Evolutionary conservation across 2,329 filamentous ascomycete species (phyloP), one percentile per base, ranked within the genome.

Genomic region (Boeremia lycopersici): DNA sequence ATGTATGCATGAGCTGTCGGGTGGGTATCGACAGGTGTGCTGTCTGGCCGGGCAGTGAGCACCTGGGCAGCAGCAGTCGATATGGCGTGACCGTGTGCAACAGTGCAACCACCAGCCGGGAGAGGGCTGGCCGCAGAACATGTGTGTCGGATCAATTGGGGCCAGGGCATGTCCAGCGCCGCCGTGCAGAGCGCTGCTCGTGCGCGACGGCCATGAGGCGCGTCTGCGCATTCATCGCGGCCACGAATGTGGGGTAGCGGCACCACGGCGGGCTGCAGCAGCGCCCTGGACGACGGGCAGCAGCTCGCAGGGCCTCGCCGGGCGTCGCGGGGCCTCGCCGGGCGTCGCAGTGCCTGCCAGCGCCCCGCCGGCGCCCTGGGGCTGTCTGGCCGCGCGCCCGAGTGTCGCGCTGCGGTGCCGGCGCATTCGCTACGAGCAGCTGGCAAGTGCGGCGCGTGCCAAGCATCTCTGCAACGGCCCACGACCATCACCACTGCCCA

Each of bases 401-500:
- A 23, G 5, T 23, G 19, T 23, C 5, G 19, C 19, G 19, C 3
- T 23, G 19, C 19, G 19, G 19, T 23, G 19, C 19, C 19, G 19
- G 19, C 41, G 34, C 45, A 42, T 45, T 50, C 34, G 34, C 43
- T 56, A 45, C 19, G 19, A 23, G 19, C 19, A 23, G 48, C 53
- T 55, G 52, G 46, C 45, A 48, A 49, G 46, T 55, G 52, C 52
- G 42, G 15, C 45, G 19, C 28, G 15, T 29, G 50, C 52, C 44
- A 50, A 42, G 39, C 41, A 38, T 38, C 29, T 55, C 42, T 49
- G 44, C 23, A 46, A 46, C 48, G 52, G 49, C 52, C 41, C 46
- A 61, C 57, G 58, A 57, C 53, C 49, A 62, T 56, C 58, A 60
- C 61, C 53, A 57, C 54, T 48, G 56, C 59, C 57, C 62, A 54